Evolutionary conservation across 2,329 filamentous ascomycete species (phyloP), one percentile per base, ranked within the genome.

Genomic region (Raffaelea deltoideospora): DNA sequence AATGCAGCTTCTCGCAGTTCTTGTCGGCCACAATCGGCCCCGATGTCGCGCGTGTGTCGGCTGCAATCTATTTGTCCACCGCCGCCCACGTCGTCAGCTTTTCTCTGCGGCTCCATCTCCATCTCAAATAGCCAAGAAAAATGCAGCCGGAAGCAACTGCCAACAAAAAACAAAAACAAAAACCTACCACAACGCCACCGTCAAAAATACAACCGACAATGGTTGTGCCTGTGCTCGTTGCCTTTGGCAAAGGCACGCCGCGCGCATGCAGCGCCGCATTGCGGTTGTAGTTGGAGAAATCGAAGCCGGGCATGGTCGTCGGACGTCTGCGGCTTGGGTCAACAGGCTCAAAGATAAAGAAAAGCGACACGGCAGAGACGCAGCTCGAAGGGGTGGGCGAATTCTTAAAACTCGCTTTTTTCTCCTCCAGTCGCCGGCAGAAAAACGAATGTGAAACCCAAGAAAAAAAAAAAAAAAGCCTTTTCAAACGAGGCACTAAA

Each of bases 1-100:
- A 98, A 67, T 98, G 90, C 46, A 98, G 78, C 69, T 98, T 98
- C 67, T 98, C 88, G 69, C 90, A 95, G 73, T 98, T 98, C 84
- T 98, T 98, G 75, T 98, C 90, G 61, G 92, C 92, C 50, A 98
- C 90, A 62, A 98, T 98, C 48, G 90, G 87, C 26, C 90, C 90
- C 46, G 83, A 92, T 33, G 90, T 98, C 45, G 90, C 90, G 73
- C 90, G 77, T 47, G 90, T 98, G 64, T 98, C 90, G 65, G 90
- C 90, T 45, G 90, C 90, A 61, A 98, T 96, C 81, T 87, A 50
- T 37, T 15, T 5, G 8, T 8, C 19, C 14, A 22, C 10, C 19
- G 39, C 18, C 24, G 17, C 28, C 13, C n/a, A 20, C 24, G 20
- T 19, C 23, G 20, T 3, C 20, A 30, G 24, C 18, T 30, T 24